A percentile compares a stretch with the other conserved stretches of the same genome.
Evolutionary conservation across 257 asterid genomes (phyloP).

Genomic region (Gardenia jasminoides): DNA sequence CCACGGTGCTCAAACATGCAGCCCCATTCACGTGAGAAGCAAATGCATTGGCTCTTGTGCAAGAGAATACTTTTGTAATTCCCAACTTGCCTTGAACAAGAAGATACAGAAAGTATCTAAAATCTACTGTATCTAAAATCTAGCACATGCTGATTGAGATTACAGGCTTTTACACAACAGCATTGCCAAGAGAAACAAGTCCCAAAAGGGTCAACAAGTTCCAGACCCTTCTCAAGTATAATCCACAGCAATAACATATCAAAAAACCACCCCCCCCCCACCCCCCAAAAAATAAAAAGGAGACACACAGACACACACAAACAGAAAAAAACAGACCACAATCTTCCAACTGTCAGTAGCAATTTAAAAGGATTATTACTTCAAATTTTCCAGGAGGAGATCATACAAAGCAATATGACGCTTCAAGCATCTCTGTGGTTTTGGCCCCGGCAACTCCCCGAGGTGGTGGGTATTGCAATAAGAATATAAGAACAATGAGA

Average conservation of each 20-base stretch:
- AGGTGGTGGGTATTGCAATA: not conserved
- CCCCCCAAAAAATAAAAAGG: too few relatives aligned
- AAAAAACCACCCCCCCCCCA: not conserved
- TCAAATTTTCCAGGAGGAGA: not conserved
- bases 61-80: not conserved
- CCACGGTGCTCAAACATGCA: not conserved
- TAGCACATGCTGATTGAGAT: too few relatives aligned
- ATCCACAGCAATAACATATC: not conserved
- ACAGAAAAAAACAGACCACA: not conserved
- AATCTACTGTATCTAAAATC: not conserved
- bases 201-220: not conserved
- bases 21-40: not conserved
- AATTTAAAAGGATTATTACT: not conserved
- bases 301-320: too few relatives aligned
- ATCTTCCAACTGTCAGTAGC: not conserved
- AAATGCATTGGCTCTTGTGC: not conserved
- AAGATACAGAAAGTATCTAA: not conserved
- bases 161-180: not conserved
- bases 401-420: not conserved
- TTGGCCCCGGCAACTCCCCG: not conserved
- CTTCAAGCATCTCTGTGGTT: not conserved
- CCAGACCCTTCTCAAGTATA: not conserved
- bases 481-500: too few relatives aligned
- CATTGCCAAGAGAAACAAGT: not conserved
- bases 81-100: not conserved